Conservation (phyloP, 73 alveolate genomes). For the Stentor roeselii region DNA sequence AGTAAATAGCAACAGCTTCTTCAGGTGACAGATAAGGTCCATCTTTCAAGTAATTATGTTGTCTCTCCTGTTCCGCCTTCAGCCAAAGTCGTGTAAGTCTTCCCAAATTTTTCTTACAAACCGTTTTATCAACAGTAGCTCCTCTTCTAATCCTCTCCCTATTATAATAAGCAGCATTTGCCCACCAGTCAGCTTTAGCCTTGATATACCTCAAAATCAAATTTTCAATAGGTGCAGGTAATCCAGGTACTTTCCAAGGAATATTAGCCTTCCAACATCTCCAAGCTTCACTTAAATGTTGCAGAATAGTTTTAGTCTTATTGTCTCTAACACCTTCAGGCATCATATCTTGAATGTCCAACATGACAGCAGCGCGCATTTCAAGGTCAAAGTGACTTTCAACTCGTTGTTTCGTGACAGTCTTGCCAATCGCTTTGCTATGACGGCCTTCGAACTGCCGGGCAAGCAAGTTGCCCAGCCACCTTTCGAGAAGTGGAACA, state of each 20-base stretch:
- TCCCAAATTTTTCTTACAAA: conserved; percentile 98
- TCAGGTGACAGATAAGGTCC: conserved; percentile 99
- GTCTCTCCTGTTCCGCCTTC: conserved; percentile 98
- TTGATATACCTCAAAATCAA: conserved; percentile 98
- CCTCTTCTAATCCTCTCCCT: conserved; percentile 99
- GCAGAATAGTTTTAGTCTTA: conserved; percentile 97
- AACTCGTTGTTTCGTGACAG: conserved; percentile 99
- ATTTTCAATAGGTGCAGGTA: conserved; percentile 99
- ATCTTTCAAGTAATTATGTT: conserved; percentile 99
- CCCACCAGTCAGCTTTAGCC: conserved; percentile 99
- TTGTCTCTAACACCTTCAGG: conserved; percentile 99
- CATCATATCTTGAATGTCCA: conserved; percentile 99
- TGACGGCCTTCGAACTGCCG: conserved; percentile 99
- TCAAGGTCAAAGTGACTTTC: conserved; percentile 99
- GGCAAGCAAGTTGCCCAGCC: conserved; percentile 99
- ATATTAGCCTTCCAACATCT: conserved; percentile 99
- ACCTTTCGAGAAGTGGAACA: conserved; percentile 98
- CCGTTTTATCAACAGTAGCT: conserved; percentile 99
- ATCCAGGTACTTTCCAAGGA: conserved; percentile 99
- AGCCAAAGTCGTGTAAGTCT: conserved; percentile 98
- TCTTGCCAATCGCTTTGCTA: conserved; percentile 96
- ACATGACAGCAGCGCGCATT: conserved; percentile 99
- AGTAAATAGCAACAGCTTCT: conserved; percentile 99
- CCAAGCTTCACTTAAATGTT: conserved; percentile 99
- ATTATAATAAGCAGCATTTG: conserved; percentile 99